A percentile compares a stretch with the other conserved stretches of the same genome.
Evolutionary conservation across 371 early-diverging fungal species (phyloP).

Genomic region (Mortierella sp.): DNA sequence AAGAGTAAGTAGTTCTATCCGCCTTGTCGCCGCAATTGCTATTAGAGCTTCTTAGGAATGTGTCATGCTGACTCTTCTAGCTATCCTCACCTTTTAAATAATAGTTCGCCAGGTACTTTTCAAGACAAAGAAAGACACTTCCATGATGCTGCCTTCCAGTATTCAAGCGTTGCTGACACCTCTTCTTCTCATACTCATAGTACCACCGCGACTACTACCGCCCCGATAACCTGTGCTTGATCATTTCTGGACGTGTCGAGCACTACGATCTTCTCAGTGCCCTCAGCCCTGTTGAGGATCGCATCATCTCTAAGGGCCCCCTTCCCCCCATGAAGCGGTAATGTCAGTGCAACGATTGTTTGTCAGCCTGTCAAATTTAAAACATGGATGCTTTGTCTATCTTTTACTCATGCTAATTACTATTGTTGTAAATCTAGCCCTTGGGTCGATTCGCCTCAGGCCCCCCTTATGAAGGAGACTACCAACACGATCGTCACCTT

Average conservation of each 20-base stretch:
- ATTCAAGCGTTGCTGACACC: background rate
- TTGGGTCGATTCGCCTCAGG: conserved; percentile 72
- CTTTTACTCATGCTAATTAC: background rate
- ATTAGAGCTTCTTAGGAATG: background rate
- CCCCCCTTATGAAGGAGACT: conserved; percentile 64
- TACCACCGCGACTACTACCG: conserved; percentile 78
- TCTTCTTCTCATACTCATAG: conserved; percentile 37
- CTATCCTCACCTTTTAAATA: background rate
- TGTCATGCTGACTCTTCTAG: background rate
- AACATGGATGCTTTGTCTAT: background rate
- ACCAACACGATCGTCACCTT: conserved; percentile 69
- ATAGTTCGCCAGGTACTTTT: conserved; percentile 47
- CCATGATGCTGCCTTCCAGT: background rate
- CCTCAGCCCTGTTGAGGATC: conserved; percentile 70
- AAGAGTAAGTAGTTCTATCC: conserved; percentile 60
- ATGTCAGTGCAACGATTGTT: background rate
- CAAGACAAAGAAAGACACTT: no score
- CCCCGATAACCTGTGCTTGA: conserved; percentile 77
- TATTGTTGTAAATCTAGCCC: conserved; percentile 57
- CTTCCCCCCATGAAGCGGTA: conserved; percentile 65
- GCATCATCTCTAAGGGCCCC: conserved; percentile 70
- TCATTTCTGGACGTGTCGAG: conserved; percentile 72
- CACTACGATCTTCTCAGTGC: conserved; percentile 64
- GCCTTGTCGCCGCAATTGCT: background rate
- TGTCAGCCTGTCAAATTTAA: no score